A percentile compares a stretch with the other conserved stretches of the same genome.
Evolutionary conservation across 2,329 filamentous ascomycete species (phyloP).

Genomic region (Diaporthe velutina): DNA sequence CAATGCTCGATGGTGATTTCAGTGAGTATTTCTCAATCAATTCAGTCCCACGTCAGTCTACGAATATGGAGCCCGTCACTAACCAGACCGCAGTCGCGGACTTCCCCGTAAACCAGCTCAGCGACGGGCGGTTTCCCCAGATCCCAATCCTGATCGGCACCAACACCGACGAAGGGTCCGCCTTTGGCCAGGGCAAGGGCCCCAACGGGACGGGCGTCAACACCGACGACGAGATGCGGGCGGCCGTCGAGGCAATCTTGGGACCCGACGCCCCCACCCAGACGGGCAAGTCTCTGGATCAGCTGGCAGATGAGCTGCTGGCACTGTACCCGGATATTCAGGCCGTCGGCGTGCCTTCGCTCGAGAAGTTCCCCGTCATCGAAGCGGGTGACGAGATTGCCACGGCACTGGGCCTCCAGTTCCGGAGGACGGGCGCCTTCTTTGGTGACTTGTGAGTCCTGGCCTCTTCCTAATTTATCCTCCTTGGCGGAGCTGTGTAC

Average conservation of each 20-base stretch:
- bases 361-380: conserved; percentile 37
- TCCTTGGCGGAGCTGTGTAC: not conserved
- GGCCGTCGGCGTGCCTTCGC: conserved; percentile 31
- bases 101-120: conserved; percentile 33
- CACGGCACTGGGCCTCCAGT: conserved; percentile 34
- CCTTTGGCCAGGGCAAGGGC: conserved; percentile 31
- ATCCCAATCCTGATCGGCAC: conserved; percentile 38
- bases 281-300: conserved; percentile 31
- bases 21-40: not conserved
- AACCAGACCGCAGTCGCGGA: conserved; percentile 29
- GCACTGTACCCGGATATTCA: conserved; percentile 36
- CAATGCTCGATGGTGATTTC: conserved; percentile 41
- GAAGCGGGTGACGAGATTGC: conserved; percentile 29
- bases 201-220: conserved; percentile 32
- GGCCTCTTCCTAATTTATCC: too few species aligned
- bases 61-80: not conserved
- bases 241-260: conserved; percentile 30
- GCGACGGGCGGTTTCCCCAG: conserved; percentile 27
- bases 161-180: conserved; percentile 37
- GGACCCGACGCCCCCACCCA: conserved; percentile 29
- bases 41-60: not conserved
- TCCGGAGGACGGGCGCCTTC: conserved; percentile 35
- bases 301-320: conserved; percentile 32
- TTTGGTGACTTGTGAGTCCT: conserved; percentile 39
- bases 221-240: conserved; percentile 36